phyloP scores from a whole-genome alignment of 75 land plant genomes.

The Cupressus sempervirens region DNA sequence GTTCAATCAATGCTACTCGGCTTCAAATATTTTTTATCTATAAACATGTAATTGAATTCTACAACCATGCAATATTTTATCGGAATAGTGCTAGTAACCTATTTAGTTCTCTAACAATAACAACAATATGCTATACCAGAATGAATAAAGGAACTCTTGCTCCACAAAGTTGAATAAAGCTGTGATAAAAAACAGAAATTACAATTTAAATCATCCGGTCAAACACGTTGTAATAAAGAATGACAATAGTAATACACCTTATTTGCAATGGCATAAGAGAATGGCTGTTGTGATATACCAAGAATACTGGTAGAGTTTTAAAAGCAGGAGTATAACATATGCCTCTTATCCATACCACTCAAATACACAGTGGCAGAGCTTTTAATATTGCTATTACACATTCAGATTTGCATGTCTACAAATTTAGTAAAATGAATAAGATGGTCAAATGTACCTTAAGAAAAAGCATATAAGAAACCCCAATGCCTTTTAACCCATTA shows the following conservation, averaged over 20 bases:
- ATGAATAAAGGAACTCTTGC: neutral
- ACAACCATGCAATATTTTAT: neutral
- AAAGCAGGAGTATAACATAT: neutral
- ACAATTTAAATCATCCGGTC: neutral
- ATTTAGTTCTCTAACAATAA: neutral
- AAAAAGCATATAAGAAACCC: neutral
- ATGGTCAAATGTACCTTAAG: neutral
- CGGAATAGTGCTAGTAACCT: neutral
- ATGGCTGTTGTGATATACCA: neutral
- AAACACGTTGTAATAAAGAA: neutral
- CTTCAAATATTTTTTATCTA: neutral
- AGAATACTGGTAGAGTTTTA: neutral
- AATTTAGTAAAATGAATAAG: neutral
- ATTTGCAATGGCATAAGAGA: neutral
- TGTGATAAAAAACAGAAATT: neutral
- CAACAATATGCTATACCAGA: neutral
- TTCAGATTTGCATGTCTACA: neutral
- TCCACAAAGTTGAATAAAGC: conserved; percentile 1
- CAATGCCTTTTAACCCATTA: neutral
- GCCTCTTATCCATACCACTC: neutral
- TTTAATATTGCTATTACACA: neutral
- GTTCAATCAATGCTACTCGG: neutral
- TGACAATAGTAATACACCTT: neutral
- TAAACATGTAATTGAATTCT: neutral
- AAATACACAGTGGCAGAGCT: neutral